Evolutionary conservation across 495 filamentous ascomycete species (phyloP), one percentile per base, ranked within the genome.

Genomic region (Penicillium verhagenii): DNA sequence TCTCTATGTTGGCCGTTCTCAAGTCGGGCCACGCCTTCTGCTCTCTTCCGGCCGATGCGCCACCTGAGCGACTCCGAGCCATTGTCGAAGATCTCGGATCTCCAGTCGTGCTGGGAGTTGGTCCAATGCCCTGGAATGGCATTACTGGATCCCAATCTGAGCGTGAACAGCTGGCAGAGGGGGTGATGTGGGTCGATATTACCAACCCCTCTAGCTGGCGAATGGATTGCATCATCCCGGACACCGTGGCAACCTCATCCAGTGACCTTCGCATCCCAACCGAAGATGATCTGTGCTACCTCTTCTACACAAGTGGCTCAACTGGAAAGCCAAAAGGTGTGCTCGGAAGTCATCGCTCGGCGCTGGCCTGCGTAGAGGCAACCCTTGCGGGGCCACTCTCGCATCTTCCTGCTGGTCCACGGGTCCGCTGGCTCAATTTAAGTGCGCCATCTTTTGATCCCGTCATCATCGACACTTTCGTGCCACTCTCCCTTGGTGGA

Each of bases 291-390:
- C 63, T 87, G 6, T 90, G 90, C 10, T 96, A 95, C 67, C 79
- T 96, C 28, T 85, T 96, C 74, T 96, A 92, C 61, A 96, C 91
- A 1, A 90, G 86, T 24, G 91, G 91, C 14, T 90, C 89, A 6
- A 95, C 90, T 1, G 91, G 91, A 6, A 81, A 80, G 7, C 91
- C 91, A 0, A 96, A 96, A 67, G 91, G 91, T 2, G 91, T 95
- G 1, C 75, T 76, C 4, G 72, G 94, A 23, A 86, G 86, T 29
- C 91, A 96, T 72, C 64, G 74, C 1, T 86, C 91, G 6, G 88
- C 72, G 21, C 81, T 86, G 0, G 89, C 91, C 57, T 83, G 81
- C 52, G 69, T 95, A 7, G 76, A 89, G 19, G 86, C 88, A 20
- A 28, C 38, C 2, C 18, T 42, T n/a, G 25, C 18, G 25, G 25